Evolutionary conservation across 192 early-diverging fungal species (phyloP).

Genomic region (Umbelopsis isabellina): DNA sequence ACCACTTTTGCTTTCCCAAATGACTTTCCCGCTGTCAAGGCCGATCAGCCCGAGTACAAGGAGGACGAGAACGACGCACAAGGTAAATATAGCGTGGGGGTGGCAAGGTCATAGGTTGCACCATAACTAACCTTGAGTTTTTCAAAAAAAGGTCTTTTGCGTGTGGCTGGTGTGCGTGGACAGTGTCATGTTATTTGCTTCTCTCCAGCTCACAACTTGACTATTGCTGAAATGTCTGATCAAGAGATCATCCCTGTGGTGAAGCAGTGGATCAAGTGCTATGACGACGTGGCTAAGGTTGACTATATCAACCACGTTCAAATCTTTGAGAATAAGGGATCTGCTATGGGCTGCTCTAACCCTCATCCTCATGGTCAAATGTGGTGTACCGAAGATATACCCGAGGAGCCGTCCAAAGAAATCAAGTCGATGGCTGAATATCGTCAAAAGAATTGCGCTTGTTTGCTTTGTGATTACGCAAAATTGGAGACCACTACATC

Average conservation of each 20-base stretch:
- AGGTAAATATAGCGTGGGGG: background rate
- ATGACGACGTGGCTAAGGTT: conserved; percentile 53
- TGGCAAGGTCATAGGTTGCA: background rate
- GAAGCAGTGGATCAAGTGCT: conserved; percentile 71
- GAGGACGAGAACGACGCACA: conserved; percentile 22
- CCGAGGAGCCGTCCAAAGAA: conserved; percentile 80
- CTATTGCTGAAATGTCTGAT: conserved; percentile 82
- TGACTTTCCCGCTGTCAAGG: conserved; percentile 89
- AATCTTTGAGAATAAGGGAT: conserved; percentile 98
- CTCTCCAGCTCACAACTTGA: conserved; percentile 86
- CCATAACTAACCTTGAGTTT: background rate
- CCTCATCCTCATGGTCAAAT: conserved; percentile 96
- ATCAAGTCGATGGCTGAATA: conserved; percentile 67
- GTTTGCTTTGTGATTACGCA: conserved; percentile 87
- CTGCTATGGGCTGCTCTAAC: conserved; percentile 96
- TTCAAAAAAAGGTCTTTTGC: conserved; percentile 45
- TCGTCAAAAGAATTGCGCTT: conserved; percentile 55
- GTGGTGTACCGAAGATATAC: conserved; percentile 88
- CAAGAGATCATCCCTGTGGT: conserved; percentile 72
- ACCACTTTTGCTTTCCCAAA: conserved; percentile 89
- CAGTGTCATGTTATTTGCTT: conserved; percentile 93
- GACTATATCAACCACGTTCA: conserved; percentile 79
- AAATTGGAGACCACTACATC: conserved; percentile 49
- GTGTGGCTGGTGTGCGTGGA: conserved; percentile 67
- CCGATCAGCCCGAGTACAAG: conserved; percentile 54